A percentile compares a stretch with the other conserved stretches of the same genome.
These are phyloP conservation scores for Phalaenopsis aphrodite DNA, from an alignment of 106 monocot species.

Conservation along the genomic window DNA sequence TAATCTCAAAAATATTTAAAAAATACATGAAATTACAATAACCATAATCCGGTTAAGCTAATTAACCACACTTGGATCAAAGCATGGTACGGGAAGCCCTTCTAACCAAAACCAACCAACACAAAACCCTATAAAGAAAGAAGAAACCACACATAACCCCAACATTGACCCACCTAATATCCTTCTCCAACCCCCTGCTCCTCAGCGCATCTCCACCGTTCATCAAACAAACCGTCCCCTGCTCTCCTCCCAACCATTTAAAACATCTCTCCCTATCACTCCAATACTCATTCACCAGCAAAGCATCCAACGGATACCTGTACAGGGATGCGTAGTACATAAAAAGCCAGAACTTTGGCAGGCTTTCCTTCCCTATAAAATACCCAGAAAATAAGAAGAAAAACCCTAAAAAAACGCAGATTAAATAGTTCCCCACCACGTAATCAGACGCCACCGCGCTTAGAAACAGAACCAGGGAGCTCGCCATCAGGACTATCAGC, in stretches of 20 bases:
- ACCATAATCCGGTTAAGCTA: no score
- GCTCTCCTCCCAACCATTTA: constrained; percentile 27
- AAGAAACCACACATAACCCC: constrained; percentile 80
- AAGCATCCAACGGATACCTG: constrained; percentile 67
- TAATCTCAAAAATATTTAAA: no score
- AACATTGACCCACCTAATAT: constrained; percentile 64
- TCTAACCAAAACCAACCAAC: constrained; percentile 69
- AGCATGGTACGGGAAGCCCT: constrained; percentile 66
- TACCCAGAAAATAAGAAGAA: constrained; percentile 99
- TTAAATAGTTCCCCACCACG: constrained; percentile 86
- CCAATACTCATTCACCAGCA: constrained; percentile 89
- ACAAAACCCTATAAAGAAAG: constrained; percentile 61
- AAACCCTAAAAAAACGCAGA: constrained; percentile 54
- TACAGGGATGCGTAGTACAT: constrained; percentile 94
- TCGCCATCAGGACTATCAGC: constrained; percentile 85
- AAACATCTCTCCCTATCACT: constrained; percentile 45
- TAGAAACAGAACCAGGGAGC: constrained; percentile 77
- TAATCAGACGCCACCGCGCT: constrained; percentile 74
- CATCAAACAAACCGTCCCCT: constrained; percentile 22
- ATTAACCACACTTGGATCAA: neutral
- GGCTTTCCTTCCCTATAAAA: constrained; percentile 84
- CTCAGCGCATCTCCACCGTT: constrained; percentile 66
- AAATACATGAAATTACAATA: no score
- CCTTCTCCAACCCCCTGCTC: constrained; percentile 61
- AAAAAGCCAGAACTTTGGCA: constrained; percentile 76